Evolutionary conservation across 352 stramenopile species (phyloP).

Genomic region (Globisporangium acanthophoron): DNA sequence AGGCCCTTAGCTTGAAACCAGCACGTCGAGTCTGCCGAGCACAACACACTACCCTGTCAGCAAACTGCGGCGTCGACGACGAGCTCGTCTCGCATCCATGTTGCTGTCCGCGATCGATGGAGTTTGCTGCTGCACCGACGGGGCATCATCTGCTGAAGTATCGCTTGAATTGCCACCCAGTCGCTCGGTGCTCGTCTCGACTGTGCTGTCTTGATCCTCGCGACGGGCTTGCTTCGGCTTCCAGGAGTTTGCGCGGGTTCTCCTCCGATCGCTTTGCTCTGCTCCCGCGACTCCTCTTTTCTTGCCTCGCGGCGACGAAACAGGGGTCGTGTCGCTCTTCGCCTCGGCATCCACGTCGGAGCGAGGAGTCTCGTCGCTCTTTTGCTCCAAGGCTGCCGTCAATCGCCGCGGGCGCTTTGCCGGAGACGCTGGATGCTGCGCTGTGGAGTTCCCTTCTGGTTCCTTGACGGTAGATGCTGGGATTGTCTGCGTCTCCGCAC

Average conservation of each 20-base stretch:
- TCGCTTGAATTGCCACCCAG: neutral
- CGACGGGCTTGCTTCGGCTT: slow-evolving; percentile 4
- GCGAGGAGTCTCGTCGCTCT: neutral
- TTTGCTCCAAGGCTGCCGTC: neutral
- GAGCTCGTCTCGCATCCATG: slow-evolving; percentile 26
- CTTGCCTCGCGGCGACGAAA: neutral
- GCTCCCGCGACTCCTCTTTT: slow-evolving; percentile 1
- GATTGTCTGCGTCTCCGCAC: neutral
- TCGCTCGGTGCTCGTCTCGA: neutral
- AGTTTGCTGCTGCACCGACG: neutral
- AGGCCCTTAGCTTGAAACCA: too few species aligned
- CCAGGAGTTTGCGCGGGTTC: neutral
- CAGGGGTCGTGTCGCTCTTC: neutral
- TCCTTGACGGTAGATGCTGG: neutral
- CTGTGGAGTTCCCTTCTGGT: neutral
- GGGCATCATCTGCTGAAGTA: neutral
- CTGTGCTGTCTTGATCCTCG: neutral
- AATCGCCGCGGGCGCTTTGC: slow-evolving; percentile 4
- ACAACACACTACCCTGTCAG: neutral
- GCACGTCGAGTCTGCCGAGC: too few species aligned
- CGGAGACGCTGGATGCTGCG: neutral
- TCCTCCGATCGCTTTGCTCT: slow-evolving; percentile 13
- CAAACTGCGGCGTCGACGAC: slow-evolving; percentile 21
- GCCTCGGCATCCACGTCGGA: neutral
- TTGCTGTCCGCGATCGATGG: slow-evolving; percentile 15